A percentile compares a stretch with the other conserved stretches of the same genome.
Conservation (phyloP, 2,329 filamentous ascomycete genomes). For the Trichoderma sp. region DNA sequence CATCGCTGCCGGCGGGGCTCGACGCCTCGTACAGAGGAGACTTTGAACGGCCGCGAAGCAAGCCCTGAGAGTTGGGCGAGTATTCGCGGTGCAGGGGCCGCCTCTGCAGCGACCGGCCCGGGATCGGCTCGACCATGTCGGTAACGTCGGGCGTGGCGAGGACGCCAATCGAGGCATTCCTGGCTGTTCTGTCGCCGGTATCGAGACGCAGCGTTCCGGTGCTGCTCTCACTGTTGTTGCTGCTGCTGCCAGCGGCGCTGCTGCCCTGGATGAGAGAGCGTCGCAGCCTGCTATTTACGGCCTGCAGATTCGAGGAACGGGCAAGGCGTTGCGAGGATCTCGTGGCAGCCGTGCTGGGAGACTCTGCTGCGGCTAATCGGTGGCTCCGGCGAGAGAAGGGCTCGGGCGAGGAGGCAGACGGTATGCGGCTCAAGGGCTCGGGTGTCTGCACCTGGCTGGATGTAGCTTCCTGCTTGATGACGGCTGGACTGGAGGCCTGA, state of each 20-base stretch:
- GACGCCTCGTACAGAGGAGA: slow-evolving; percentile 48
- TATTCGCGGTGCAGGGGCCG: slow-evolving; percentile 48
- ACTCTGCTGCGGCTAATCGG: slow-evolving; percentile 38
- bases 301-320: slow-evolving; percentile 38
- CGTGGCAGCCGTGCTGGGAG: slow-evolving; percentile 34
- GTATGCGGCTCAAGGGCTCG: slow-evolving; percentile 37
- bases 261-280: slow-evolving; percentile 40
- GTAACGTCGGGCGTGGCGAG: slow-evolving; percentile 63
- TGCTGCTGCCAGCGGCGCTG: slow-evolving; percentile 21
- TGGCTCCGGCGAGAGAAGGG: slow-evolving; percentile 39
- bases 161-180: slow-evolving; percentile 39
- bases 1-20: slow-evolving; percentile 58
- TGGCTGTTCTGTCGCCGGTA: slow-evolving; percentile 33
- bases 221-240: background rate
- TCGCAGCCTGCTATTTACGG: slow-evolving; percentile 42
- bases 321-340: slow-evolving; percentile 35
- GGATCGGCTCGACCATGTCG: slow-evolving; percentile 42
- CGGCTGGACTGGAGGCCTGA: slow-evolving; percentile 33
- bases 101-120: slow-evolving; percentile 45
- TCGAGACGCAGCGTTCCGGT: slow-evolving; percentile 33
- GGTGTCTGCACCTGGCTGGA: slow-evolving; percentile 36
- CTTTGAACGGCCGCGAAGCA: slow-evolving; percentile 44
- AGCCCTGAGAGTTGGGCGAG: slow-evolving; percentile 50
- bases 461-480: slow-evolving; percentile 35
- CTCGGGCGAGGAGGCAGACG: slow-evolving; percentile 42